A percentile compares a stretch with the other conserved stretches of the same genome.
Conservation (phyloP, 768 basidiomycete species). For the Lentinus brumalis region DNA sequence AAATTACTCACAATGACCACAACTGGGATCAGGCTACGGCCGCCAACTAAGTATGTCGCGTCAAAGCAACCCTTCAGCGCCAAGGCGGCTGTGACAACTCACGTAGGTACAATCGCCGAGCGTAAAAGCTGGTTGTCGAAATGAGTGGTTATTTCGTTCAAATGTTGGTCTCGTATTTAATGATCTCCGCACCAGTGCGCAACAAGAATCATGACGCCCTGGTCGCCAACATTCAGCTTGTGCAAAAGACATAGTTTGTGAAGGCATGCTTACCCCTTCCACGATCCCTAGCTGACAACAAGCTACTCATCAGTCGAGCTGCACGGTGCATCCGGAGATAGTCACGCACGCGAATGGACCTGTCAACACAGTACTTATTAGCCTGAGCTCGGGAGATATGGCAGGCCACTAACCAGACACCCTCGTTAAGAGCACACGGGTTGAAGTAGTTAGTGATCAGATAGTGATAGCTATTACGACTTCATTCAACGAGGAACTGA, state of each 20-base stretch:
- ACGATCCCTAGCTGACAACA: not conserved
- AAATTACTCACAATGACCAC: too few species aligned
- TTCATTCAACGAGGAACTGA: too few species aligned
- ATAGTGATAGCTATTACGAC: not conserved
- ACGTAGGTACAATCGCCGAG: not conserved
- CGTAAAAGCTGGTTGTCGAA: not conserved
- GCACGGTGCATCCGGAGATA: too few species aligned
- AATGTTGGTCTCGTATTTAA: not conserved
- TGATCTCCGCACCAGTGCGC: not conserved
- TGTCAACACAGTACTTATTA: too few species aligned
- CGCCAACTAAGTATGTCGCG: not conserved
- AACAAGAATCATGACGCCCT: not conserved
- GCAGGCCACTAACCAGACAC: too few species aligned
- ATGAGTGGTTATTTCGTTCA: not conserved
- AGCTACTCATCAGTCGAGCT: too few species aligned
- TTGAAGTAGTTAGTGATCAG: constrained; percentile 1
- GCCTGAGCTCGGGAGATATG: too few species aligned
- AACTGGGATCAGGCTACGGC: not conserved
- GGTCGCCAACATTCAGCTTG: not conserved
- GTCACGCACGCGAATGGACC: too few species aligned
- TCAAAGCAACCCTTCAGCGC: not conserved
- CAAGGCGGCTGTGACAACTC: not conserved
- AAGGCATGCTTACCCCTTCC: not conserved
- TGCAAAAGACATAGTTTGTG: not conserved
- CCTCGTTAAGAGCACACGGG: too few species aligned